Evolutionary conservation across 1,139 yeast species (phyloP).

Genomic region (Nakaseomyces nivariensis): DNA sequence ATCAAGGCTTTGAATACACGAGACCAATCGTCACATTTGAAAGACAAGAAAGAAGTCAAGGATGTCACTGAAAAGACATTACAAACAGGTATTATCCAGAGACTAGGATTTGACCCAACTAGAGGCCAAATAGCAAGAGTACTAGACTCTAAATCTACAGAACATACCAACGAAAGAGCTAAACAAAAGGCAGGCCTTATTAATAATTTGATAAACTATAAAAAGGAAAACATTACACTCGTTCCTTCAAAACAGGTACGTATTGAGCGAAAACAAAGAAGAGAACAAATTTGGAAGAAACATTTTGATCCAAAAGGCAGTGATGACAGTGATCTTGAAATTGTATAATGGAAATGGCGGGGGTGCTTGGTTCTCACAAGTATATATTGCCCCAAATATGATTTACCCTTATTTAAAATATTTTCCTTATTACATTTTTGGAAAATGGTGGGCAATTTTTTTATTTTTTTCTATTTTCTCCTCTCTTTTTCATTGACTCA

Average conservation of each 20-base stretch:
- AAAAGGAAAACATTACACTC: constrained; percentile 27
- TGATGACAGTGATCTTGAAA: constrained; percentile 34
- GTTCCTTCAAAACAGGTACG: constrained; percentile 26
- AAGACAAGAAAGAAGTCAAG: constrained; percentile 16
- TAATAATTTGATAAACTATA: constrained; percentile 27
- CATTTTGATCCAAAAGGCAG: constrained; percentile 13
- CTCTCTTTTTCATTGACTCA: too few species aligned
- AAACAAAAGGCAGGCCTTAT: constrained; percentile 22
- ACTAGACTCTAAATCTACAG: constrained; percentile 11
- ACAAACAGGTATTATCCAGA: constrained; percentile 33
- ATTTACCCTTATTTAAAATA: too few species aligned
- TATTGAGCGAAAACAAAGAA: constrained; percentile 18
- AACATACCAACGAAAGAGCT: constrained; percentile 7
- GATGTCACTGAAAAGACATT: constrained; percentile 31
- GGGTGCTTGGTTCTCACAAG: too few species aligned
- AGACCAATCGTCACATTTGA: neutral
- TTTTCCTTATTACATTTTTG: too few species aligned
- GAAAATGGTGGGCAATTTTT: too few species aligned
- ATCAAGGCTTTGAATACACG: constrained; percentile 8
- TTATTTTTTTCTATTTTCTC: too few species aligned
- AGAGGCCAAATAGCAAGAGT: constrained; percentile 21
- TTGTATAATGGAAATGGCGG: constrained; percentile 12
- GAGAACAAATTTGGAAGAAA: constrained; percentile 22
- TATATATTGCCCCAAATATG: too few species aligned
- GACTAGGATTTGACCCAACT: constrained; percentile 48